Percentiles rank a stretch among this genome's conserved stretches.
Conservation (phyloP, 1,139 yeast genomes). For the Neolecta irregularis region DNA sequence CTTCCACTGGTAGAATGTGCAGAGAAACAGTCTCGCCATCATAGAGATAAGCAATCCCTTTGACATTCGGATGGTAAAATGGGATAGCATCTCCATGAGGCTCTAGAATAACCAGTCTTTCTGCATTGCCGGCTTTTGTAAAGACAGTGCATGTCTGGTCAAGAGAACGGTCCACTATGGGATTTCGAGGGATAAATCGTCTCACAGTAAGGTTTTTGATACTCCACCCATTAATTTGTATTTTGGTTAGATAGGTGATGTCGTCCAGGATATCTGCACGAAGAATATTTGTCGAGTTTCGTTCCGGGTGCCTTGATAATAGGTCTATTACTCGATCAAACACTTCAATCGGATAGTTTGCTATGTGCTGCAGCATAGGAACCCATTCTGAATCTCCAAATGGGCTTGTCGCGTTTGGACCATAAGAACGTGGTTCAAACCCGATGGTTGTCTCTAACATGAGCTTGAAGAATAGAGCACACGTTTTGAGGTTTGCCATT, state of each 20-base stretch:
- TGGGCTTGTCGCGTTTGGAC: no score
- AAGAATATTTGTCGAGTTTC: constrained; percentile 79
- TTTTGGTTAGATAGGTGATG: constrained; percentile 10
- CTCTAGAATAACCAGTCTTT: constrained; percentile 45
- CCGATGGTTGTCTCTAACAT: no score
- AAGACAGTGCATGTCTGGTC: constrained; percentile 68
- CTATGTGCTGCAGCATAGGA: no score
- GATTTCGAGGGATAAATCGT: constrained; percentile 76
- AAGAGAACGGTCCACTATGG: constrained; percentile 64
- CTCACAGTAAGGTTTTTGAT: constrained; percentile 39
- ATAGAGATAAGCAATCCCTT: constrained; percentile 50
- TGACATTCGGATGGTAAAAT: constrained; percentile 70
- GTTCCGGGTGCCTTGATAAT: no score
- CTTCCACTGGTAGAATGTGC: not conserved
- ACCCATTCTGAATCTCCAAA: no score
- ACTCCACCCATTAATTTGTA: constrained; percentile 1
- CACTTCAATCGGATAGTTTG: no score
- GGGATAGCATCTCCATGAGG: constrained; percentile 72
- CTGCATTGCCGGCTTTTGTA: constrained; percentile 24
- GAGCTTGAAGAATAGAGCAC: no score
- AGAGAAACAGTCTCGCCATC: constrained; percentile 7
- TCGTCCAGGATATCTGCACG: constrained; percentile 72
- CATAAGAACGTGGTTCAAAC: no score
- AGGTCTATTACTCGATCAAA: no score
- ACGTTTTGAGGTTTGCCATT: no score